Evolutionary conservation across 257 asterid genomes (phyloP).

Genomic region (Solanum piurae): DNA sequence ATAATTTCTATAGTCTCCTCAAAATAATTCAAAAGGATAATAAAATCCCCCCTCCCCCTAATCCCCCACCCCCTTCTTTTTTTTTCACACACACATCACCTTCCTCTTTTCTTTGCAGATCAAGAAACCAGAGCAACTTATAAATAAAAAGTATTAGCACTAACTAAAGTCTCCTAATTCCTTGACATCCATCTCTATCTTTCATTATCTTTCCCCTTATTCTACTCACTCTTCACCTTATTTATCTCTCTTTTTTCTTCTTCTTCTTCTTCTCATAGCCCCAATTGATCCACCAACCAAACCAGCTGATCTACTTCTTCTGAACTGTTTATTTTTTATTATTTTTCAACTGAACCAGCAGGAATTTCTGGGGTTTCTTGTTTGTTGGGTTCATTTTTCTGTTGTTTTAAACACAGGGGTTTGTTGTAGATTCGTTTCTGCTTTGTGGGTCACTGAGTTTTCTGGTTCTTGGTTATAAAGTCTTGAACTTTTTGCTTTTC

Average conservation of each 20-base stretch:
- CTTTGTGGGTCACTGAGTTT: background rate
- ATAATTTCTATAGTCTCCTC: background rate
- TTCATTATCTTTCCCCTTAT: background rate
- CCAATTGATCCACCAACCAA: background rate
- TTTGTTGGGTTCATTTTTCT: slow-evolving; percentile 16
- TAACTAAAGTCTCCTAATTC: background rate
- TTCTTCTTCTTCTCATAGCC: background rate
- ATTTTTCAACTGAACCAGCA: background rate
- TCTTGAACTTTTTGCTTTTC: slow-evolving; percentile 6
- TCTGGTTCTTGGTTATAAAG: background rate
- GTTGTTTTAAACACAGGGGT: background rate
- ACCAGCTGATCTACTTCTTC: background rate
- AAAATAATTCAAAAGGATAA: background rate
- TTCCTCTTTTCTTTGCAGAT: background rate
- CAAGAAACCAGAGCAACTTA: background rate
- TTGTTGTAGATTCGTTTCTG: background rate
- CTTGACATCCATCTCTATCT: background rate
- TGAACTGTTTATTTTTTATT: background rate
- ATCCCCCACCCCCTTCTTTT: too few species aligned
- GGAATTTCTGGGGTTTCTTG: background rate
- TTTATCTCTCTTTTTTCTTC: background rate
- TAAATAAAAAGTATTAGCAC: background rate
- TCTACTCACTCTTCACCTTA: background rate
- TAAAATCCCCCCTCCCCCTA: background rate
- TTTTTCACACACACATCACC: background rate